Evolutionary conservation across 2,329 filamentous ascomycete species (phyloP), one percentile per base, ranked within the genome.

Genomic region (Cladophialophora bantiana): DNA sequence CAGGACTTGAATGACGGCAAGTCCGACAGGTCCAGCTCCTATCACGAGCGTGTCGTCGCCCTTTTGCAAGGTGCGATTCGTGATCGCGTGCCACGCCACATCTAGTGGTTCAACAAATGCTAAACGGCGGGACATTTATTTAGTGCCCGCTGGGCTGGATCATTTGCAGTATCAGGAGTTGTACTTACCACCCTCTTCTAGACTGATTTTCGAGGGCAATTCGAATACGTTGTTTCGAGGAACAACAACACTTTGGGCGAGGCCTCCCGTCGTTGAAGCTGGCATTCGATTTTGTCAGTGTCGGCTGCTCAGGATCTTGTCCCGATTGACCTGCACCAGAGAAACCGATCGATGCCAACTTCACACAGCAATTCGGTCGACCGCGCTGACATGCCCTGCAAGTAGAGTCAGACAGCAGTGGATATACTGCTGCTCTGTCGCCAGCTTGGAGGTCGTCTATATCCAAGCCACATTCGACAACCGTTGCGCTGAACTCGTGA

Each of bases 61-160:
- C 6, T 75, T 71, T 68, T 82, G 80, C 74, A 82, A 83, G 6
- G 53, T 32, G 40, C 81, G 82, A 54, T 81, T 77, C 50, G 82
- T 81, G 31, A 85, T 81, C 1, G 83, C 83, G 71, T 86, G 84
- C 83, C 83, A 86, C 26, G 82, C 84, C 1, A 86, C 84, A 3
- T 83, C 78, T 0, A 86, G 76, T 3, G 84, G 84, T 70, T 86
- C 84, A 45, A 85, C 78, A 15, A 86, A 77, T 0, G 84, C 62
- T 62, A 40, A 26, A 26, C 26, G 26, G 3, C 26, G 26, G 26
- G 26, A 26, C 26, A 26, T 26, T 26, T 26, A 26, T 26, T 26
- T 26, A 26, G 26, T 26, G 26, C 26, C 3, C 26, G 26, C 26
- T 26, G 26, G 26, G 26, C 3, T 26, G 26, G 26, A 26, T 26